Percentiles rank a stretch among this genome's conserved stretches.
Conservation (phyloP, 202 grass and related monocot genomes). For the Schoenoplectus triqueter region DNA sequence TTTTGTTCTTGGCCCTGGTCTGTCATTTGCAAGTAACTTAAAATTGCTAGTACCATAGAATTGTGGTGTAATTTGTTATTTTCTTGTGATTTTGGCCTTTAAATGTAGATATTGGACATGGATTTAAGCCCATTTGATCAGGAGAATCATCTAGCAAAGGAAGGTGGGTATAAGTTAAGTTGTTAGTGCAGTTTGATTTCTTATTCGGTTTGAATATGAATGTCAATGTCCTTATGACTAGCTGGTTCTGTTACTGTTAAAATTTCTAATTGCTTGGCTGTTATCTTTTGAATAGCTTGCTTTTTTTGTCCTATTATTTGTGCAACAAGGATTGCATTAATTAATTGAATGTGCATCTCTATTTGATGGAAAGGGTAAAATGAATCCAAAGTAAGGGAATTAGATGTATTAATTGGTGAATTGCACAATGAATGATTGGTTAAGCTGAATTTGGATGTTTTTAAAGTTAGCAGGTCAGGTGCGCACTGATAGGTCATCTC, state of each 20-base stretch:
- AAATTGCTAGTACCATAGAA: neutral
- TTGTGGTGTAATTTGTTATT: conserved; percentile 27
- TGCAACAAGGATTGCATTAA: neutral
- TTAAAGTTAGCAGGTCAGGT: neutral
- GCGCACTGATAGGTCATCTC: neutral
- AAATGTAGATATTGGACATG: conserved; percentile 80
- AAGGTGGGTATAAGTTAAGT: conserved; percentile 55
- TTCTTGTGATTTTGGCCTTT: conserved; percentile 27
- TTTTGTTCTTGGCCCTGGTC: neutral
- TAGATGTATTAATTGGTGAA: neutral
- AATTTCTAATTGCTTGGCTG: too few relatives aligned
- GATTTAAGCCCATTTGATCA: conserved; percentile 90
- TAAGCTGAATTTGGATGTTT: neutral
- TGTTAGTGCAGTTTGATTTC: conserved; percentile 13
- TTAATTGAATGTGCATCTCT: neutral
- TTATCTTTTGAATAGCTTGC: neutral
- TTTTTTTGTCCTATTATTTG: neutral
- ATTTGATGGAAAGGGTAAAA: neutral
- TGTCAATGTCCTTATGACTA: neutral
- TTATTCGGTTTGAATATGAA: conserved; percentile 20
- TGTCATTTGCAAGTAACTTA: neutral
- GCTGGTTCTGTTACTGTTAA: too few relatives aligned
- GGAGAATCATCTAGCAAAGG: conserved; percentile 53
- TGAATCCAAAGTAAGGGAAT: conserved; percentile 10
- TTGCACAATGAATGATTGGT: neutral